Evolutionary conservation across 2,329 filamentous ascomycete genomes (phyloP), one percentile per base, ranked within the genome.

Genomic region (Exophiala dermatitidis): DNA sequence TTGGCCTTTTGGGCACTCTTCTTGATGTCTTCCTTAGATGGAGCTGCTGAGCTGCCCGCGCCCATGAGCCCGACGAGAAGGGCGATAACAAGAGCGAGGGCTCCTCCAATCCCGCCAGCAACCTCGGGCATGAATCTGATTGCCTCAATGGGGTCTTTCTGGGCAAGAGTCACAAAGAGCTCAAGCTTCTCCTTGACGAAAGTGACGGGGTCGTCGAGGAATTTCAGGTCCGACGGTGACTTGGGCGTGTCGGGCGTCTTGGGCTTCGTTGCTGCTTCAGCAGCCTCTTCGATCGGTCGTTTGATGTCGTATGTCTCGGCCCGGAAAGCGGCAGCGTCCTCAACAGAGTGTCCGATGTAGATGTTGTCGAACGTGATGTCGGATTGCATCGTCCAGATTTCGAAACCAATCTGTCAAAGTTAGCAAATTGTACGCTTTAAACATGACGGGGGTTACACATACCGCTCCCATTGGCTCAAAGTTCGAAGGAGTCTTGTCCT

Each of bases 381-480:
- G 72, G 84, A 95, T 77, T 96, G 91, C 93, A 98, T 98, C 67
- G 93, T 97, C 93, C 93, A 98, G 76, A 98, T 91, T 75, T 98
- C 93, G 68, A 97, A 97, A 66, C 93, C 93, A 75, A 97, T 90
- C 86, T 90, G 67, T 19, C 45, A 5, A 31, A 45, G 42, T 45
- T 41, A 41, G 28, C 8, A 44, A 52, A 32, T 46, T 50, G 53
- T 12, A 33, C 12, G 10, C 32, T 28, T 5, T 28, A 28, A 45
- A 32, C 12, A 30, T 33, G 28, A 31, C 42, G 34, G 32, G 32
- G 41, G 9, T 5, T 12, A 7, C 52, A 86, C 86, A 84, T 80
- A 90, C 86, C 77, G 89, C 91, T 68, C 93, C 93, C 72, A 98
- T 97, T 63, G 93, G 90, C 80, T 98, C 93, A 68, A 98, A 88